These are phyloP conservation scores for Cyberlindnera mrakii DNA, from an alignment of 805 yeast genomes.

Conservation along the genomic window DNA sequence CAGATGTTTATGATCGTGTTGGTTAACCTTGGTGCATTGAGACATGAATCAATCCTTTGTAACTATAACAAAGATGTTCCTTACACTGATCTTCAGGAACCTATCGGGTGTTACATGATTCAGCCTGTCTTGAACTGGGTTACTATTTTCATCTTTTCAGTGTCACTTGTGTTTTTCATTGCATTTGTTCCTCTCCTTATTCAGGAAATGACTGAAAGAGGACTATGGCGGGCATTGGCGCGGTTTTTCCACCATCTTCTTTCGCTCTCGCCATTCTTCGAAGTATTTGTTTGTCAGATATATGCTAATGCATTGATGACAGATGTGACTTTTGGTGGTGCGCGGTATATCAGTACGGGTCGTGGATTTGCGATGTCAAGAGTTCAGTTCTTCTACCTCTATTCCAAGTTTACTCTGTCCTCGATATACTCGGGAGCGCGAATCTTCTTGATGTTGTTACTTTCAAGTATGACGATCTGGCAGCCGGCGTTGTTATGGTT, in stretches of 20 bases:
- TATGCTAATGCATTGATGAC: constrained; percentile 73
- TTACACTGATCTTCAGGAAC: constrained; percentile 65
- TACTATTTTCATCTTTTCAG: constrained; percentile 78
- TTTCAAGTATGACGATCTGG: constrained; percentile 79
- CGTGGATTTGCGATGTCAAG: constrained; percentile 90
- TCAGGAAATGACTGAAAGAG: constrained; percentile 85
- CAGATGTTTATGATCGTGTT: constrained; percentile 78
- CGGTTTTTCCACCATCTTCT: constrained; percentile 71
- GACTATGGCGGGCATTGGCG: constrained; percentile 64
- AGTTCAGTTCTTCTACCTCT: constrained; percentile 62
- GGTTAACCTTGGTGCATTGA: constrained; percentile 73
- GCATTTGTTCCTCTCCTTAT: constrained; percentile 83
- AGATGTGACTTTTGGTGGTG: constrained; percentile 87
- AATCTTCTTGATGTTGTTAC: constrained; percentile 60
- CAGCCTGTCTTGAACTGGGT: constrained; percentile 90
- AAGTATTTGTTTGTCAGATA: constrained; percentile 91
- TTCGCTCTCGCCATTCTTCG: constrained; percentile 86
- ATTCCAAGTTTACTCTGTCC: constrained; percentile 67
- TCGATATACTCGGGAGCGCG: constrained; percentile 78
- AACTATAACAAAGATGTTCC: constrained; percentile 59
- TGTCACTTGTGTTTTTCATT: constrained; percentile 88
- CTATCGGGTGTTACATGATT: constrained; percentile 81
- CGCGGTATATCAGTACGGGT: constrained; percentile 87
- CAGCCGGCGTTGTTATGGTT: constrained; percentile 68
- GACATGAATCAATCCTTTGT: constrained; percentile 67